A percentile compares a stretch with the other conserved stretches of the same genome.
These are phyloP conservation scores for Cercophora sp. DNA, from an alignment of 495 filamentous ascomycete species.

Conservation along the genomic window DNA sequence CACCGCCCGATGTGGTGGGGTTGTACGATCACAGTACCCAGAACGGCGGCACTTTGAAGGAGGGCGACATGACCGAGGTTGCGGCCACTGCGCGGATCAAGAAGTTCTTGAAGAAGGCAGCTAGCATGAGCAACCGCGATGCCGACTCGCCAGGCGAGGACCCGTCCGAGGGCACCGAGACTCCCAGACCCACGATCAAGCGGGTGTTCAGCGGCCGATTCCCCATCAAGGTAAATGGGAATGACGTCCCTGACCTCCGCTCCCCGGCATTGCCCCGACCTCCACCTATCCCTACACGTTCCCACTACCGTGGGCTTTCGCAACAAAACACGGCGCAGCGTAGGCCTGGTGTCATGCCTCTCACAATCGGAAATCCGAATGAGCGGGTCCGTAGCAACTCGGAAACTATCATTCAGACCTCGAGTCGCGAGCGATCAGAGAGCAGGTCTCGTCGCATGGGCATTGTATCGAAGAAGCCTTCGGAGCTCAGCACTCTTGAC, in stretches of 20 bases:
- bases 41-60: conserved; percentile 41
- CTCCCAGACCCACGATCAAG: conserved; percentile 67
- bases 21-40: conserved; percentile 42
- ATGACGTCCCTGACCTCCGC: conserved; percentile 51
- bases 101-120: conserved; percentile 62
- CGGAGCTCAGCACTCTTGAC: conserved; percentile 70
- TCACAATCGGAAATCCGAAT: conserved; percentile 62
- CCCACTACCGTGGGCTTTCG: conserved; percentile 74
- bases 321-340: conserved; percentile 63
- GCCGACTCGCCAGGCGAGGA: conserved; percentile 62
- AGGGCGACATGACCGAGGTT: conserved; percentile 57
- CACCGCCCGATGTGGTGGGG: conserved; percentile 56
- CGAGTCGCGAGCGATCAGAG: conserved; percentile 47
- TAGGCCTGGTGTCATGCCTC: conserved; percentile 64
- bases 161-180: conserved; percentile 64
- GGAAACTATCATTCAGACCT: conserved; percentile 63
- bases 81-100: conserved; percentile 71
- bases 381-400: conserved; percentile 88
- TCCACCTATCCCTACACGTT: conserved; percentile 69
- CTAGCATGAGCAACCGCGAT: conserved; percentile 47
- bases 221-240: conserved; percentile 71
- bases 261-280: conserved; percentile 63
- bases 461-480: conserved; percentile 69
- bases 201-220: conserved; percentile 74
- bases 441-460: conserved; percentile 71